phyloP scores from a whole-genome alignment of 129 eudicot genomes.

The Pulicaria dysenterica region DNA sequence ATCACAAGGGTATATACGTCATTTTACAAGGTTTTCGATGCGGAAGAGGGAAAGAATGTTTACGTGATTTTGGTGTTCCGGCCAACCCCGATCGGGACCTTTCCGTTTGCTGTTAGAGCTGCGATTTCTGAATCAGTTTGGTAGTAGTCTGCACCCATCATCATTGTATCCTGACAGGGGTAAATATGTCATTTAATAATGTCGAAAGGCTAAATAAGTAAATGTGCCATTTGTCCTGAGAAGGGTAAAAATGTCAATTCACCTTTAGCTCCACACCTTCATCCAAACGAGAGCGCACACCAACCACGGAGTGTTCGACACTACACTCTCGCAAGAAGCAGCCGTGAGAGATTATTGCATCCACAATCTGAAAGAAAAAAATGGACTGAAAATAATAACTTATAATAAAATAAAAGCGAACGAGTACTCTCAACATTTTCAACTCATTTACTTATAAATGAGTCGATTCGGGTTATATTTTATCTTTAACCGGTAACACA shows the following conservation, averaged over 20 bases:
- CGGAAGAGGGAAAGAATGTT: constrained; percentile 4
- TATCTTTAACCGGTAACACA: neutral
- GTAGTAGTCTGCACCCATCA: constrained; percentile 97
- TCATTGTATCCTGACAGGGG: constrained; percentile 73
- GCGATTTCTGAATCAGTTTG: constrained; percentile 88
- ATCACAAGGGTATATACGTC: neutral
- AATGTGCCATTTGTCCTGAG: neutral
- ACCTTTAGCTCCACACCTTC: constrained; percentile 73
- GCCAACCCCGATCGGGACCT: constrained; percentile 88
- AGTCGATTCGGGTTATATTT: neutral
- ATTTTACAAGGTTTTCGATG: neutral
- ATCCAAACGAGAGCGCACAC: constrained; percentile 80
- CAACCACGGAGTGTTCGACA: constrained; percentile 75
- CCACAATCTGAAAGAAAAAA: constrained; percentile 55
- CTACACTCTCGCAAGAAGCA: constrained; percentile 84
- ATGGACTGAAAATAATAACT: neutral
- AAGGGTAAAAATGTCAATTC: neutral
- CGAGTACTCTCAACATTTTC: neutral
- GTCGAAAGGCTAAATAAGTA: neutral
- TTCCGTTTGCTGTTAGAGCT: constrained; percentile 65
- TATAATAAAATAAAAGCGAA: neutral
- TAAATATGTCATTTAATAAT: constrained; percentile 9
- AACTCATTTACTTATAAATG: neutral
- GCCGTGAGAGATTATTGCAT: constrained; percentile 88
- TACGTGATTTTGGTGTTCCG: constrained; percentile 74